Percentiles rank a stretch among this genome's conserved stretches.
Evolutionary conservation across 257 asterid genomes (phyloP).

Genomic region (Penstemon davidsonii): DNA sequence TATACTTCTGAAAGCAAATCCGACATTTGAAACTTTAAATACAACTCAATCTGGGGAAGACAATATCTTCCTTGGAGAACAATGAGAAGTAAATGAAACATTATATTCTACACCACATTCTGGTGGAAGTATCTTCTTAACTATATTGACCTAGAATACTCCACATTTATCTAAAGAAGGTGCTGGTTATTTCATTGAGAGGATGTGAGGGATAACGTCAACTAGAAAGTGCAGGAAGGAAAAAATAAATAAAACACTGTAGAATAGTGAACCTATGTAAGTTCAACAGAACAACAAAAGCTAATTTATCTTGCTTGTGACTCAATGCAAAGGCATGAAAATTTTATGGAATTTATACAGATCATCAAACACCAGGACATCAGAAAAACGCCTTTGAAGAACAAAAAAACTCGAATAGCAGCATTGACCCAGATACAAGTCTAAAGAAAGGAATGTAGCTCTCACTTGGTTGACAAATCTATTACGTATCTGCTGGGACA

Average conservation of each 20-base stretch:
- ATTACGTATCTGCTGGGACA: slow-evolving; percentile 71
- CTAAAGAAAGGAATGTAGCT: slow-evolving; percentile 25
- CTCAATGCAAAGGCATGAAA: slow-evolving; percentile 23
- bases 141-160: neutral
- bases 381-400: slow-evolving; percentile 1
- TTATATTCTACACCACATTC: slow-evolving; percentile 1
- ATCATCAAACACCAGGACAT: slow-evolving; percentile 21
- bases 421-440: slow-evolving; percentile 6
- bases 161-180: slow-evolving; percentile 16
- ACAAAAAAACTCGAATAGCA: slow-evolving; percentile 4
- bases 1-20: neutral
- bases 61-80: neutral
- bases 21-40: neutral
- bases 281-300: neutral
- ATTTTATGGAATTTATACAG: neutral
- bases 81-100: slow-evolving; percentile 13
- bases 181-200: slow-evolving; percentile 3
- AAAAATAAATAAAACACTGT: slow-evolving; percentile 1
- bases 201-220: slow-evolving; percentile 2
- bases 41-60: neutral
- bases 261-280: neutral
- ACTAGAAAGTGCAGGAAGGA: slow-evolving; percentile 9
- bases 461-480: slow-evolving; percentile 75
- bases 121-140: neutral
- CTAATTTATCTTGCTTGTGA: neutral